Conservation (phyloP, 257 asterid genomes). For the Gynochthodes officinalis region DNA sequence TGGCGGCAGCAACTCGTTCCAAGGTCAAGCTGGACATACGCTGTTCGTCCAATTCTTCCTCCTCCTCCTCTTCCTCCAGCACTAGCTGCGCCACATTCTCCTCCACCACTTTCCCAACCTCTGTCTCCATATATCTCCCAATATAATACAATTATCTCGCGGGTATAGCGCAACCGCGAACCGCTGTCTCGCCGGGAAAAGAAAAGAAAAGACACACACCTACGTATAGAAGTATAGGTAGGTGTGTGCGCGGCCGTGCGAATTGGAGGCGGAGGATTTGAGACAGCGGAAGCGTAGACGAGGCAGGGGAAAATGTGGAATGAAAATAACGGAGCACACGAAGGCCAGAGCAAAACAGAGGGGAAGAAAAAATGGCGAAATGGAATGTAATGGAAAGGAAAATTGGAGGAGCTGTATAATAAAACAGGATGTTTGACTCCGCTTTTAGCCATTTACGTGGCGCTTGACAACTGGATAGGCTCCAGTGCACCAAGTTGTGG, state of each 20-base stretch:
- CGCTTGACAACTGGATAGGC: conserved; percentile 3
- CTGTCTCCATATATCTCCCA: neutral
- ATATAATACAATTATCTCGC: neutral
- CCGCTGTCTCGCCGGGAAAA: neutral
- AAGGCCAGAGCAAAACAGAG: neutral
- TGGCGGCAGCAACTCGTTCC: conserved; percentile 81
- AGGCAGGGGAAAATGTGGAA: neutral
- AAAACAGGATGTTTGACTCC: neutral
- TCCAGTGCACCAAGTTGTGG: neutral
- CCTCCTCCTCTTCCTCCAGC: conserved; percentile 33
- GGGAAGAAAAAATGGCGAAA: neutral
- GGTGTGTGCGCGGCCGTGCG: neutral
- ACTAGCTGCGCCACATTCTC: conserved; percentile 28
- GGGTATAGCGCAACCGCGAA: neutral
- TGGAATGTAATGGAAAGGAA: neutral
- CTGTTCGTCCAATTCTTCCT: conserved; percentile 41
- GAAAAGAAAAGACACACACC: neutral
- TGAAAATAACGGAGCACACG: neutral
- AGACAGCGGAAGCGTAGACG: conserved; percentile 10
- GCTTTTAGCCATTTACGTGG: conserved; percentile 17
- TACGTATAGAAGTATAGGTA: neutral
- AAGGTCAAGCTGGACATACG: conserved; percentile 56
- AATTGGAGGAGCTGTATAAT: neutral
- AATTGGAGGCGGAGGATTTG: neutral
- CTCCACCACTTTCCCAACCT: conserved; percentile 13